A percentile compares a stretch with the other conserved stretches of the same genome.
phyloP scores from a whole-genome alignment of 208 protist species.

The Crithidia thermophila region DNA sequence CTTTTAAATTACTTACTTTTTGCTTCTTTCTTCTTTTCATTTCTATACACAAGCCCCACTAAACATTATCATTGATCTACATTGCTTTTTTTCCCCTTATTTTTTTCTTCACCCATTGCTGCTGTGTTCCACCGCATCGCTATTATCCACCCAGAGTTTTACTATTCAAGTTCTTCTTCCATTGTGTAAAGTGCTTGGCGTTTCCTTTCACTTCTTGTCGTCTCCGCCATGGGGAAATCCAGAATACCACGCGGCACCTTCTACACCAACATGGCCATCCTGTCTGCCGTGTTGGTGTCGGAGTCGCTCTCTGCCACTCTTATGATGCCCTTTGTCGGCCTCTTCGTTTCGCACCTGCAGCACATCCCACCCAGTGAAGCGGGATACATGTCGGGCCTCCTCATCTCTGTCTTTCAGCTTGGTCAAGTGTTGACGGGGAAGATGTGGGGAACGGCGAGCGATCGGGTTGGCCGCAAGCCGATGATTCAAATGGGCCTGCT shows the following conservation, averaged over 20 bases:
- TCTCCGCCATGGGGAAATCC: slow-evolving; percentile 3
- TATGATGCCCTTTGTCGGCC: slow-evolving; percentile 54
- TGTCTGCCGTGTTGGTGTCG: slow-evolving; percentile 51
- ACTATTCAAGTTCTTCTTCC: too few species aligned
- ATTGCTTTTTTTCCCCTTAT: too few species aligned
- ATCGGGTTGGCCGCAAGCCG: slow-evolving; percentile 45
- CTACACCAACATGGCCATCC: slow-evolving; percentile 33
- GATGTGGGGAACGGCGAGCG: slow-evolving; percentile 56
- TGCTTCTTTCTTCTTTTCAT: not conserved
- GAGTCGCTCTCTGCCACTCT: slow-evolving; percentile 57
- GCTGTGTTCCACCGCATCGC: too few species aligned
- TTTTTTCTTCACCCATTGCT: too few species aligned
- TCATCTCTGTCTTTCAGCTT: slow-evolving; percentile 50
- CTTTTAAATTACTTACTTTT: not conserved
- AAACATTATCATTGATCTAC: too few species aligned
- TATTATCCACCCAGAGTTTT: too few species aligned
- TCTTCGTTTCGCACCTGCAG: slow-evolving; percentile 51
- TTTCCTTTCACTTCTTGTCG: too few species aligned
- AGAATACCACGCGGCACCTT: slow-evolving; percentile 6
- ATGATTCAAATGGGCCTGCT: slow-evolving; percentile 59
- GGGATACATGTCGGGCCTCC: slow-evolving; percentile 53
- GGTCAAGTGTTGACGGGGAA: slow-evolving; percentile 55
- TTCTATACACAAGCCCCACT: not conserved
- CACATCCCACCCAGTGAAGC: slow-evolving; percentile 42
- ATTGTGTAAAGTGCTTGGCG: too few species aligned